Base-by-base conservation (phyloP, 75 land plant genomes). In the Larix kaempferi region DNA sequence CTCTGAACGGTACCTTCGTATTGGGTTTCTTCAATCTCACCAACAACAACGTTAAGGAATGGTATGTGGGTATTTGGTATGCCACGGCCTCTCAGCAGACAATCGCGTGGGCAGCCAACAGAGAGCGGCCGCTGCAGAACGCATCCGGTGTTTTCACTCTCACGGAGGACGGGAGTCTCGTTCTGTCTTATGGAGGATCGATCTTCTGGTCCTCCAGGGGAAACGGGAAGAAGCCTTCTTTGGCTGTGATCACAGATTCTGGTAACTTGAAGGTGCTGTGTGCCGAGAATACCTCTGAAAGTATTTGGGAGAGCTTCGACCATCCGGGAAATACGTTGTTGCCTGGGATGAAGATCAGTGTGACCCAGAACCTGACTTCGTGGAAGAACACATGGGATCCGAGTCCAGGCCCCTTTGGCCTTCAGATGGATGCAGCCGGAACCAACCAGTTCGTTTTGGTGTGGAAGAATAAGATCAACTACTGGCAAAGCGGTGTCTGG, bases 31-130 rank as follows among this genome's bases (percentile, higher is more conserved):
- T 92, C 80, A 54, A 13, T 13, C 72, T 78, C 44, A 80, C 82
- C 35, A 63, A 63, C 22, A 81, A 41, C 21, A 29, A 29, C 33
- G 33, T 29, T 29, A 29, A 29, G 33, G 1, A 29, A 29, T 62
- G 81, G 13, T 92, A 90, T 75, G 71, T 92, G 15, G 94, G 94
- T 13, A 80, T 92, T 4, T 88, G 84, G 85, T 84, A 81, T 66
- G 22, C 61, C 73, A 80, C 67, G 21, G 56, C 78, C 27, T 19
- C 58, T 0, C 49, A 11, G 0, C 33, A 74, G 13, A 74, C 84
- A 22, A 72, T 82, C 1, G 73, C 87, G 0, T 91, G 93, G 93
- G 83, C 89, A 21, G 93, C 93, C 6, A 91, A 89, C 52, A 61
- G 94, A 54, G 82, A 86, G 16, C n/a, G 0, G 5, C 89, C 92